Conservation (phyloP, 2,329 filamentous ascomycete genomes). For the Sporothrix mexicana region DNA sequence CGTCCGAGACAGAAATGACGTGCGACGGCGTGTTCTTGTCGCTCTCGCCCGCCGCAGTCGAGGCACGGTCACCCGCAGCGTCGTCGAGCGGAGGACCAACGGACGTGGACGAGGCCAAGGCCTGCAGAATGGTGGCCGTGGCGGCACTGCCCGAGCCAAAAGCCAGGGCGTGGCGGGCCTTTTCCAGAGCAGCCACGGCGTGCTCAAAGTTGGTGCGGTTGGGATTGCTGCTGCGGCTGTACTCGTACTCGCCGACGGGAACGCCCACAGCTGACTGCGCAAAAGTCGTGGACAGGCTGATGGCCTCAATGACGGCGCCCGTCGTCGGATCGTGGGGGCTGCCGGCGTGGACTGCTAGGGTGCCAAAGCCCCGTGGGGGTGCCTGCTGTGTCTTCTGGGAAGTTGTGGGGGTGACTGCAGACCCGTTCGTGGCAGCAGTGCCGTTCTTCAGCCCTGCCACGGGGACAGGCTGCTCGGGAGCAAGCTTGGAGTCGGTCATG, state of each 20-base stretch:
- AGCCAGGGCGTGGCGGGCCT: slow-evolving; percentile 89
- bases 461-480: not conserved
- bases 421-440: not conserved
- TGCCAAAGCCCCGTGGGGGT: slow-evolving; percentile 83
- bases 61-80: not conserved
- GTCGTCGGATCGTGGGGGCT: slow-evolving; percentile 88
- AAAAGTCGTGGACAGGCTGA: slow-evolving; percentile 95
- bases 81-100: slow-evolving; percentile 30
- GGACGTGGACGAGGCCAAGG: slow-evolving; percentile 66
- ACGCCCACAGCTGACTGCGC: slow-evolving; percentile 87
- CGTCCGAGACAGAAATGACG: slow-evolving; percentile 94
- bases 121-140: slow-evolving; percentile 91
- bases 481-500: slow-evolving; percentile 23
- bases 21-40: slow-evolving; percentile 68
- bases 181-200: slow-evolving; percentile 88
- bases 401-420: slow-evolving; percentile 15
- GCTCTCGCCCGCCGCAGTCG: not conserved
- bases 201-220: slow-evolving; percentile 95
- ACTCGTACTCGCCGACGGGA: slow-evolving; percentile 89
- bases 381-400: slow-evolving; percentile 47
- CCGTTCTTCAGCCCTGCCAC: slow-evolving; percentile 21
- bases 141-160: slow-evolving; percentile 94
- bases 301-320: slow-evolving; percentile 93
- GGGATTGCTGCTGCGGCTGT: slow-evolving; percentile 90
- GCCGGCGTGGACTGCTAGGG: slow-evolving; percentile 92